Evolutionary conservation across 495 filamentous ascomycete genomes (phyloP), one percentile per base, ranked within the genome.

Genomic region (Penicillium silybi): DNA sequence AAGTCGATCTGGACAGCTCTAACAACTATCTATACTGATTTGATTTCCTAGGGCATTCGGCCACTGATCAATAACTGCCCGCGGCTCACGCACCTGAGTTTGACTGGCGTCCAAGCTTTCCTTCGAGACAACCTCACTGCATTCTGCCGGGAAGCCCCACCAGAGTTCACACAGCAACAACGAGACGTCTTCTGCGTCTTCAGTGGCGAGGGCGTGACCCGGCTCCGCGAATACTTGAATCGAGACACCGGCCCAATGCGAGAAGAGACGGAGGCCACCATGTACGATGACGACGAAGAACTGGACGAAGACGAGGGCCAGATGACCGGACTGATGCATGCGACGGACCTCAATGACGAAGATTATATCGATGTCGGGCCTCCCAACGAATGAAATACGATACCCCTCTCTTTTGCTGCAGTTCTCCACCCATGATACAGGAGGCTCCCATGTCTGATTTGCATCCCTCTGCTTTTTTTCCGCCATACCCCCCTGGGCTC

Each of bases 161-260:
- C 78, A 48, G 95, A 97, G 70, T 99, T 99, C 64, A 97, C 91
- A 27, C 85, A 92, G 6, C 90, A 96, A 61, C 93, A 99, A 65
- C 85, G 93, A 48, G 84, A 88, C 8, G 90, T 97, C 18, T 99
- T 95, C 67, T 99, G 95, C 65, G 95, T 99, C 38, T 99, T 97
- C 69, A 96, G 90, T 16, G 93, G 95, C 9, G 74, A 81, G 32
- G 92, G 91, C 18, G 95, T 99, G 23, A 75, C 74, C 27, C 77
- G 79, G 42, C 80, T 99, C 4, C 89, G 95, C 20, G 73, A 81
- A 20, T 84, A 88, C 59, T 76, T 98, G 27, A 96, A 95, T 47
- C 64, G 60, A 48, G 63, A 66, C 29, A 53, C 50, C 18, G 44
- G 59, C 3, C 53, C 59, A 29, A 54, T 49, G 19, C 66, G 54